phyloP scores from a whole-genome alignment of 768 basidiomycete species.

The Mycena venus region DNA sequence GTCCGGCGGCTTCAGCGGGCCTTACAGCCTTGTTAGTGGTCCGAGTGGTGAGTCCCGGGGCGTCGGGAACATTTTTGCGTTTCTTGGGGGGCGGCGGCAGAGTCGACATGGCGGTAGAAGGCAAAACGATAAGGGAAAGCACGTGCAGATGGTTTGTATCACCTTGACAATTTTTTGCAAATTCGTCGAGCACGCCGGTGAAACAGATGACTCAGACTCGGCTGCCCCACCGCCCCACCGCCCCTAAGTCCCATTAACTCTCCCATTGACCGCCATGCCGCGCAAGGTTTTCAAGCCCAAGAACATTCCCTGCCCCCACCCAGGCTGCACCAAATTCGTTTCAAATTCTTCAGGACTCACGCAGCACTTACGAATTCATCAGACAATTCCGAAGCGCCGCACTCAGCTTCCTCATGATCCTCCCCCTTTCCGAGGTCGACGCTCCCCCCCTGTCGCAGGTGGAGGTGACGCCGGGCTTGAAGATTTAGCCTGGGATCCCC shows the following conservation, averaged over 20 bases:
- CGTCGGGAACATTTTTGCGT: background rate
- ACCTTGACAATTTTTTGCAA: too few relatives aligned
- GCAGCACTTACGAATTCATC: slow-evolving; percentile 4
- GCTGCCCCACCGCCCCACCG: background rate
- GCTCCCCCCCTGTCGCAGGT: background rate
- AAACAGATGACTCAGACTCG: too few relatives aligned
- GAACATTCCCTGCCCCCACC: background rate
- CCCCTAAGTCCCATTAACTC: too few relatives aligned
- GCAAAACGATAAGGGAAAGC: too few relatives aligned
- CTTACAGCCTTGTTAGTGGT: background rate
- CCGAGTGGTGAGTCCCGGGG: background rate
- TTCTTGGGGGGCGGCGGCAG: too few relatives aligned
- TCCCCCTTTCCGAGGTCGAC: background rate
- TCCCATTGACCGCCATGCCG: background rate
- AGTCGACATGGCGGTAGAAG: slow-evolving; percentile 2
- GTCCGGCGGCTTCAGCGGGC: background rate
- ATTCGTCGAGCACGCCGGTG: too few relatives aligned
- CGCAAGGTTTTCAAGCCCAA: background rate
- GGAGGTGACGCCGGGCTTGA: background rate
- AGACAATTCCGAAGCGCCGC: background rate
- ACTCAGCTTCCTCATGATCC: background rate
- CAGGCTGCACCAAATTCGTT: background rate
- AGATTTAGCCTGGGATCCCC: background rate
- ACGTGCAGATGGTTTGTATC: background rate
- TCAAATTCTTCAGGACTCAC: slow-evolving; percentile 2